These are phyloP conservation scores for Sporisorium iseilematis-ciliati DNA, from an alignment of 1,284 basidiomycete species.

Conservation along the genomic window DNA sequence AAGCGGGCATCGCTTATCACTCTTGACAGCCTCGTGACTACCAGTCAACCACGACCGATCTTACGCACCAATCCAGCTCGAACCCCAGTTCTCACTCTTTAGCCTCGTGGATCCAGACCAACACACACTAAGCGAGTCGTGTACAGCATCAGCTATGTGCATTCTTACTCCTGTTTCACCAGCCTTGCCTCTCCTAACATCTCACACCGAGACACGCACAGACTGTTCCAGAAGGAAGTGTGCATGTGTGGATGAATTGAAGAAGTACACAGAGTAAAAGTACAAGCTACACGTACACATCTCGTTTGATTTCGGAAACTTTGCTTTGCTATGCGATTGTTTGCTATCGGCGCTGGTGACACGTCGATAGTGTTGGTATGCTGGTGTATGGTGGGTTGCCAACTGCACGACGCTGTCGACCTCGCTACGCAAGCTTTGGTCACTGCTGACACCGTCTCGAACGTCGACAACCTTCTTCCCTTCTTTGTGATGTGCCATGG, in stretches of 20 bases:
- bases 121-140: background rate
- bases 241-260: background rate
- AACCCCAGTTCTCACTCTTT: background rate
- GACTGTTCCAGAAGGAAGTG: background rate
- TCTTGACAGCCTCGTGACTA: background rate
- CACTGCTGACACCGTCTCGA: conserved; percentile 1
- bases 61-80: background rate
- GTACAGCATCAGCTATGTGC: background rate
- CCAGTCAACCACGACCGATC: conserved; percentile 1
- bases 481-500: background rate
- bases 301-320: too few species aligned
- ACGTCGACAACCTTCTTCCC: background rate
- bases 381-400: background rate
- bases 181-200: background rate
- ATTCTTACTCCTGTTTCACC: conserved; percentile 31
- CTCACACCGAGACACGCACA: background rate
- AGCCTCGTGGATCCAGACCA: background rate
- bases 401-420: background rate
- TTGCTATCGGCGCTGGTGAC: background rate
- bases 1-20: background rate
- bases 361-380: background rate
- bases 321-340: conserved; percentile 9
- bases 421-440: background rate
- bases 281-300: background rate
- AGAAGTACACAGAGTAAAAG: conserved; percentile 4